Percentiles rank a stretch among this genome's conserved stretches.
Conservation (phyloP, 192 early-diverging fungal species). For the Backusella psychrophila region DNA sequence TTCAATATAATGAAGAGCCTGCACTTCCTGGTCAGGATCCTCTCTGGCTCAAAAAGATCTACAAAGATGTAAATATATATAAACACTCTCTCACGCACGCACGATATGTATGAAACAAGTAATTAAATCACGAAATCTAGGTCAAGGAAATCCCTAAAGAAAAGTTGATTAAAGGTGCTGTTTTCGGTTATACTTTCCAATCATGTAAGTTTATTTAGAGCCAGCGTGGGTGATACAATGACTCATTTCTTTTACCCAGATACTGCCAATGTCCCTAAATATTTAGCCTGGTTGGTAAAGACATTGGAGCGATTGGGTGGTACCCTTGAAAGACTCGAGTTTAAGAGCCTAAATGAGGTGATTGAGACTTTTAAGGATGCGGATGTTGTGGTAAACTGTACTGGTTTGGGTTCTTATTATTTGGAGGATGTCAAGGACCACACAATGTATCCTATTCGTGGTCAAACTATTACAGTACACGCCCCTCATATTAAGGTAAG, state of each 20-base stretch:
- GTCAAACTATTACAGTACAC: constrained; percentile 75
- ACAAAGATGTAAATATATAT: constrained; percentile 41
- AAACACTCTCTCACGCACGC: not conserved
- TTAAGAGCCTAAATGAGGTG: constrained; percentile 50
- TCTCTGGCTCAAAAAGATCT: constrained; percentile 44
- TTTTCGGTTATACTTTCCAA: constrained; percentile 28
- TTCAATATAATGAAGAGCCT: constrained; percentile 40
- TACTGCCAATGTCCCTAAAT: constrained; percentile 64
- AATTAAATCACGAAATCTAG: not conserved
- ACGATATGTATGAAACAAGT: not conserved
- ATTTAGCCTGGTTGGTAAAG: constrained; percentile 61
- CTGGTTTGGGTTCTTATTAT: constrained; percentile 63
- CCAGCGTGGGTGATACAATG: not conserved
- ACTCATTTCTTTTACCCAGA: constrained; percentile 28
- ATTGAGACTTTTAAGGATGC: constrained; percentile 41
- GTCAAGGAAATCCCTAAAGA: constrained; percentile 18
- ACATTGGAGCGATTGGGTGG: constrained; percentile 61
- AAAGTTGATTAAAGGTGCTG: constrained; percentile 5
- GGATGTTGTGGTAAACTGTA: constrained; percentile 71
- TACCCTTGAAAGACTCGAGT: constrained; percentile 27
- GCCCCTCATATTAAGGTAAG: constrained; percentile 69
- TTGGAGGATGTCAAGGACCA: constrained; percentile 77
- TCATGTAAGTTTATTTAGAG: constrained; percentile 15
- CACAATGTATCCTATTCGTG: constrained; percentile 69
- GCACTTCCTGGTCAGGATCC: constrained; percentile 11